Evolutionary conservation across 2,329 filamentous ascomycete species (phyloP), one percentile per base, ranked within the genome.

Genomic region (Pestalotiopsis sp.): DNA sequence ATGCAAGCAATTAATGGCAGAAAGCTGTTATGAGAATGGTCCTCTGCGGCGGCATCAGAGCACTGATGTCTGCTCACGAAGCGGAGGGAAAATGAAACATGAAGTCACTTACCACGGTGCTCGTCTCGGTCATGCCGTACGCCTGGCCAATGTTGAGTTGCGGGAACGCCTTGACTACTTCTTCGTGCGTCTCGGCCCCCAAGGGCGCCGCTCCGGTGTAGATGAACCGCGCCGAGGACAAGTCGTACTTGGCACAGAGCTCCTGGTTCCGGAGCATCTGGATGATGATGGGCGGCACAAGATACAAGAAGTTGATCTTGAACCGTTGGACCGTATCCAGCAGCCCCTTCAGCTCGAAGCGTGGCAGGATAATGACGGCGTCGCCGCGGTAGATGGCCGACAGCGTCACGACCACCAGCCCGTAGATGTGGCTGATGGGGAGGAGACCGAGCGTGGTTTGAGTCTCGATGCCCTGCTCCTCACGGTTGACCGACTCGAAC

Each of bases 201-300:
- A 95, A 82, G 0, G 93, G 93, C 4, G 94, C 93, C 0, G 93
- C 94, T 2, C 93, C 94, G 0, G 91, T 92, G 77, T 92, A 93
- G 12, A 94, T 79, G 1, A 83, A 78, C 7, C 82, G 83, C 0
- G 95, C 90, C 63, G 88, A 91, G 73, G 87, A 91, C 2, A 97
- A 82, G 74, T 96, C 91, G 77, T 90, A 94, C 69, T 92, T 89
- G 23, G 86, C 82, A 72, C 90, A 87, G 0, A 87, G 72, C 0
- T 88, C 81, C 58, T 86, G 84, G 73, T 89, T 90, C 71, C 92
- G 92, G 27, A 92, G 84, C 83, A 97, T 87, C 69, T 89, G 85
- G 70, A 97, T 92, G 69, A 97, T 89, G 74, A 97, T 95, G 0
- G 94, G 93, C 6, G 94, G 94, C 78, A 91, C 90, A 73, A 94